phyloP scores from a whole-genome alignment of 306 rosid genomes.

The Cicer pinnatifidum region DNA sequence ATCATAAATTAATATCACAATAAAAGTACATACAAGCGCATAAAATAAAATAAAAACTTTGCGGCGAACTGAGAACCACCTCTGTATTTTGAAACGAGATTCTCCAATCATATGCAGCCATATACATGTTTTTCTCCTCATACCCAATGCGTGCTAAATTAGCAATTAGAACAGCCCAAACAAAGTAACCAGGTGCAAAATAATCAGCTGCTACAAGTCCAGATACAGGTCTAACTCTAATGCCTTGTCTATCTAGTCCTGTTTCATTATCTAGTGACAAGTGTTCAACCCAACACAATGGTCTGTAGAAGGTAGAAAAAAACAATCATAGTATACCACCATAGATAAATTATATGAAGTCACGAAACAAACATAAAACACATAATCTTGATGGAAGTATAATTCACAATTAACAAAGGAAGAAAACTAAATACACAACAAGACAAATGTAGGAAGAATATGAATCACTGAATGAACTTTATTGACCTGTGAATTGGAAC shows the following conservation, averaged over 20 bases:
- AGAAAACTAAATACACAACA: background rate
- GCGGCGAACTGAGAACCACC: slow-evolving; percentile 50
- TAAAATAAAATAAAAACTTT: slow-evolving; percentile 25
- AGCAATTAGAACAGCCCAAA: slow-evolving; percentile 92
- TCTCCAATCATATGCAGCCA: slow-evolving; percentile 94
- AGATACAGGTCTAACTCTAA: slow-evolving; percentile 86
- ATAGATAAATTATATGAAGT: slow-evolving; percentile 25
- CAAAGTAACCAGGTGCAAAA: slow-evolving; percentile 91
- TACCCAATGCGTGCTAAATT: slow-evolving; percentile 89
- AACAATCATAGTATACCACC: slow-evolving; percentile 23
- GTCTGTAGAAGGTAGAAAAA: slow-evolving; percentile 55
- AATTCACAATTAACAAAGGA: slow-evolving; percentile 6
- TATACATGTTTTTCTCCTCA: slow-evolving; percentile 88
- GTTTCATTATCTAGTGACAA: slow-evolving; percentile 88
- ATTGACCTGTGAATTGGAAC: background rate
- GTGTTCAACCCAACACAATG: slow-evolving; percentile 85
- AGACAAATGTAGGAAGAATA: background rate
- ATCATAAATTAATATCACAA: slow-evolving; percentile 16
- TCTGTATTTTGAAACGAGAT: slow-evolving; percentile 87
- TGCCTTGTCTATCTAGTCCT: slow-evolving; percentile 72
- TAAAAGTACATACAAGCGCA: background rate
- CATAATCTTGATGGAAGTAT: slow-evolving; percentile 25
- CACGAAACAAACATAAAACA: slow-evolving; percentile 9
- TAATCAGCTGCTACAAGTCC: slow-evolving; percentile 97
- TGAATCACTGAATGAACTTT: slow-evolving; percentile 23